phyloP scores from a whole-genome alignment of 139 green algal genomes.

The Axilococcus clingmanii region DNA sequence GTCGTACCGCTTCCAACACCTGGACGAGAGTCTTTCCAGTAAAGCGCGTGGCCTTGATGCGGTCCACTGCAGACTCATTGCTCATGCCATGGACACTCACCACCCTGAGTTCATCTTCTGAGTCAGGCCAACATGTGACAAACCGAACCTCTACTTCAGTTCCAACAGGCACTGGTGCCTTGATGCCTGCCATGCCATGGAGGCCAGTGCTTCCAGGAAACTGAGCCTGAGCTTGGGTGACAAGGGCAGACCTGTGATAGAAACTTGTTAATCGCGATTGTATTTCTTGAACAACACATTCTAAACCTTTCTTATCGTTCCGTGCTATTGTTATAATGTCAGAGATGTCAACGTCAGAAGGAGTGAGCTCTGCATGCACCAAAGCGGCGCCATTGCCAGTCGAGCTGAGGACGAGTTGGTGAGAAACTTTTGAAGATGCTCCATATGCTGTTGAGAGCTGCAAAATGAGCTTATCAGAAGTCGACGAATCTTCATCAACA shows the following conservation, averaged over 20 bases:
- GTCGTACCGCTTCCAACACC: too few species aligned
- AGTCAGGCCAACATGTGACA: too few species aligned
- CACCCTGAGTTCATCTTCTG: too few species aligned
- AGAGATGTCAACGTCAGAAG: slow-evolving; percentile 14
- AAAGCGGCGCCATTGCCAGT: not conserved
- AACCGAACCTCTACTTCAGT: too few species aligned
- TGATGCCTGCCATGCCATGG: too few species aligned
- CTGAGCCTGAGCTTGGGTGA: slow-evolving; percentile 3
- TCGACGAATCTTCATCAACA: not conserved
- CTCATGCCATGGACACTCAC: too few species aligned
- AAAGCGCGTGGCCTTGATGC: too few species aligned
- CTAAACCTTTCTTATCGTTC: not conserved
- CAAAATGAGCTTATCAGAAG: slow-evolving; percentile 3
- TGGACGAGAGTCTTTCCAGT: too few species aligned
- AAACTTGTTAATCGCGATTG: slow-evolving; percentile 6
- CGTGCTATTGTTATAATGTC: slow-evolving; percentile 12
- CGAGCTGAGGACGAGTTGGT: not conserved
- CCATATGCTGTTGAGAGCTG: slow-evolving; percentile 12
- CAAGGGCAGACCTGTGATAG: slow-evolving; percentile 14
- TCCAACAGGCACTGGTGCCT: too few species aligned
- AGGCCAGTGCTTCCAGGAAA: not conserved
- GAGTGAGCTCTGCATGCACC: slow-evolving; percentile 3
- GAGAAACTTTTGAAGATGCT: not conserved
- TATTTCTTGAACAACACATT: slow-evolving; percentile 26
- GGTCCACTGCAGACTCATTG: too few species aligned